phyloP scores from a whole-genome alignment of 305 asterid species.

The Fraxinus albicans region DNA sequence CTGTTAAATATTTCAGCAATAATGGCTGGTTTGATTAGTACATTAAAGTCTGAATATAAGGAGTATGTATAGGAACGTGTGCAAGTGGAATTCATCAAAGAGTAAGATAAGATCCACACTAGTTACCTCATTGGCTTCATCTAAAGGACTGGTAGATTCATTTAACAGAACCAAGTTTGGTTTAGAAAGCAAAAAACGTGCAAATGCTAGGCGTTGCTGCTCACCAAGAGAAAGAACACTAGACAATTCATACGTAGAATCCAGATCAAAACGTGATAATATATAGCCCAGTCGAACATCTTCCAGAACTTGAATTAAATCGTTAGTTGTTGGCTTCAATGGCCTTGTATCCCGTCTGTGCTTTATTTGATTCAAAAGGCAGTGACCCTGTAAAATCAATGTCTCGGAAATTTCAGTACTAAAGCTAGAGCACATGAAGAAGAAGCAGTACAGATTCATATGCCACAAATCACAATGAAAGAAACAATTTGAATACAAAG shows the following conservation, averaged over 20 bases:
- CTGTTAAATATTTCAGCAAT: neutral
- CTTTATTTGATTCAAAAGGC: conserved; percentile 34
- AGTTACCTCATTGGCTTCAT: conserved; percentile 86
- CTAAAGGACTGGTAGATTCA: conserved; percentile 89
- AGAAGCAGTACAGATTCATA: neutral
- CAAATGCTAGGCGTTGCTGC: conserved; percentile 91
- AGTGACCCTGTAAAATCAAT: conserved; percentile 50
- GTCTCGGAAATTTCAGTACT: conserved; percentile 1
- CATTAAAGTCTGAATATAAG: neutral
- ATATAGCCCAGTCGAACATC: conserved; percentile 73
- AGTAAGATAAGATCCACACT: conserved; percentile 7
- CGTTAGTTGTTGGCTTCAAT: conserved; percentile 63
- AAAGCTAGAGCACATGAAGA: neutral
- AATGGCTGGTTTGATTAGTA: conserved; percentile 4
- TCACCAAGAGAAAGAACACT: conserved; percentile 94
- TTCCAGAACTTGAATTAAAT: conserved; percentile 61
- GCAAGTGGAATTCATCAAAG: neutral
- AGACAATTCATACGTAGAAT: conserved; percentile 69
- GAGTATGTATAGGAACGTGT: neutral
- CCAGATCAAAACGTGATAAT: conserved; percentile 63
- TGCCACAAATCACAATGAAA: neutral
- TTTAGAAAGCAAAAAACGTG: conserved; percentile 71
- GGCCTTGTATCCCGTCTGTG: conserved; percentile 29
- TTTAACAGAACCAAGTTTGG: conserved; percentile 73
- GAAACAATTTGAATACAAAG: neutral